These are phyloP conservation scores for Aphanomyces astaci DNA, from an alignment of 352 stramenopile genomes.

Conservation along the genomic window DNA sequence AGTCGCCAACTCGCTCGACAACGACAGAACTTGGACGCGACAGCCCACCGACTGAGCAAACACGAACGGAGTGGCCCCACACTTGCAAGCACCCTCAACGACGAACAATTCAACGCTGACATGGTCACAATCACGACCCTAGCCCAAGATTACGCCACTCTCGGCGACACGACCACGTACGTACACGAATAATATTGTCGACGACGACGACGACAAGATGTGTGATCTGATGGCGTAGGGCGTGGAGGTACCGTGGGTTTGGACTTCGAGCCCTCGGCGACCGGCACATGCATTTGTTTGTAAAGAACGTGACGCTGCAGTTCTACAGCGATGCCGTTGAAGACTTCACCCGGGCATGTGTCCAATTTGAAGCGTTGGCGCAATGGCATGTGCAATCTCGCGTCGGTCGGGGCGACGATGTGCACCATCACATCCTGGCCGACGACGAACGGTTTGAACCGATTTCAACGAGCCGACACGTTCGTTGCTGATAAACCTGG, in stretches of 20 bases:
- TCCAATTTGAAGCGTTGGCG: neutral
- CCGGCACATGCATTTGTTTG: slow-evolving; percentile 14
- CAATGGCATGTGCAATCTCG: neutral
- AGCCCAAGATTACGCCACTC: neutral
- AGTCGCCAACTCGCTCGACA: neutral
- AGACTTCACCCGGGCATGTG: neutral
- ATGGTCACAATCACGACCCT: neutral
- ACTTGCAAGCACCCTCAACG: neutral
- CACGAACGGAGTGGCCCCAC: slow-evolving; percentile 8
- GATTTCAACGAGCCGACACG: no score
- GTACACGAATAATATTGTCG: neutral
- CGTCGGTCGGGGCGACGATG: neutral
- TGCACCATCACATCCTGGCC: neutral
- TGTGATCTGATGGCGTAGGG: neutral
- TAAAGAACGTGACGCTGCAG: slow-evolving; percentile 21
- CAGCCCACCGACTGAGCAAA: slow-evolving; percentile 10
- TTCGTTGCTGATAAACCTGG: no score
- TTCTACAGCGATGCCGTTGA: slow-evolving; percentile 17
- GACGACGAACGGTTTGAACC: slow-evolving; percentile 18
- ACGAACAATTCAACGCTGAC: slow-evolving; percentile 10
- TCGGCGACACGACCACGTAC: slow-evolving; percentile 10
- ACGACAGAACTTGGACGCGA: neutral
- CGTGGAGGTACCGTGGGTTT: slow-evolving; percentile 14
- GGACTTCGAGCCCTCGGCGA: slow-evolving; percentile 3
- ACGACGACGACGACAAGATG: no score